Evolutionary conservation across 768 basidiomycete species (phyloP).

Genomic region (Lentinula sp.): DNA sequence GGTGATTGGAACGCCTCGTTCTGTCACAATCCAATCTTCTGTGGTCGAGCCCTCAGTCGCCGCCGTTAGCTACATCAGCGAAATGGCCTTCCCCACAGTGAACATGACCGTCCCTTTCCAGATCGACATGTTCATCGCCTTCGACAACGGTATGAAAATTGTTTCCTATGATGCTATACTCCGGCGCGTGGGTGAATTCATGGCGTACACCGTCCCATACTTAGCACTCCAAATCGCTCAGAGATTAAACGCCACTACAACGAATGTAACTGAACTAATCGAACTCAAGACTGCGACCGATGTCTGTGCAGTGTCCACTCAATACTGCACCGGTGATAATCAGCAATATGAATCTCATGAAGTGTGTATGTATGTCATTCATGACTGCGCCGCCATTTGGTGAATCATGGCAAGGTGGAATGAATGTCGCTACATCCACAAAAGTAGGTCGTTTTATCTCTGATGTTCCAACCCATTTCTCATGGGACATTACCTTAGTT

Average conservation of each 20-base stretch:
- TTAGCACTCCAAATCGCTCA: constrained; percentile 5
- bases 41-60: constrained; percentile 4
- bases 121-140: constrained; percentile 5
- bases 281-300: constrained; percentile 6
- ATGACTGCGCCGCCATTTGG: constrained; percentile 3
- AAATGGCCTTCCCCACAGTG: constrained; percentile 2
- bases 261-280: neutral
- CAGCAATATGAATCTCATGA: constrained; percentile 6
- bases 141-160: constrained; percentile 6
- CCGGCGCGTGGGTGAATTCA: neutral
- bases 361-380: neutral
- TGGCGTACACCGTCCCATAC: constrained; percentile 1
- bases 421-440: constrained; percentile 7
- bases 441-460: neutral
- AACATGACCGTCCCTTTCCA: constrained; percentile 5
- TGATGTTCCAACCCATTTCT: too few relatives aligned
- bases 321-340: constrained; percentile 8
- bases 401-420: constrained; percentile 5
- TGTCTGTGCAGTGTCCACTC: constrained; percentile 4
- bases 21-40: neutral
- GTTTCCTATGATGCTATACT: constrained; percentile 7
- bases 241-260: neutral
- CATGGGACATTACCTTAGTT: neutral
- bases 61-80: neutral
- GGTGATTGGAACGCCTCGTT: constrained; percentile 1